Percentiles rank a stretch among this genome's conserved stretches.
These are phyloP conservation scores for Saccharomyces pastorianus DNA, from an alignment of 1,139 yeast species.

Conservation along the genomic window DNA sequence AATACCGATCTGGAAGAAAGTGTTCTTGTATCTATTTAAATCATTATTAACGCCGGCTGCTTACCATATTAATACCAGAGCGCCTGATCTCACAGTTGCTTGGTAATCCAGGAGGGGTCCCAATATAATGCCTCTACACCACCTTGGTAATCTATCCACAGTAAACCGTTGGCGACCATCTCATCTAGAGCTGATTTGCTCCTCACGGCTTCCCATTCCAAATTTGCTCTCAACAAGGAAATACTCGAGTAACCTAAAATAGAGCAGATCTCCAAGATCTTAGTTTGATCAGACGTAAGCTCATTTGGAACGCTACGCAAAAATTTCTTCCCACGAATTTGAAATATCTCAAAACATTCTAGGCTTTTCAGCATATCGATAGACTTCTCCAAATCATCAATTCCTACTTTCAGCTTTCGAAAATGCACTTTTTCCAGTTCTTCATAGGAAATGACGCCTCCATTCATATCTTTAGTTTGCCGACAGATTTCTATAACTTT, in stretches of 20 bases:
- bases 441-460: slow-evolving; percentile 64
- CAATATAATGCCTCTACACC: slow-evolving; percentile 55
- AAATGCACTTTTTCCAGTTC: slow-evolving; percentile 42
- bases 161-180: slow-evolving; percentile 69
- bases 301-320: slow-evolving; percentile 46
- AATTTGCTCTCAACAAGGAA: slow-evolving; percentile 57
- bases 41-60: too few species aligned
- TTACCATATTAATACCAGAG: too few species aligned
- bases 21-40: too few species aligned
- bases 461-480: slow-evolving; percentile 61
- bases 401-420: slow-evolving; percentile 34
- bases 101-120: slow-evolving; percentile 46
- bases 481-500: slow-evolving; percentile 69
- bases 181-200: slow-evolving; percentile 61
- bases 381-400: slow-evolving; percentile 44
- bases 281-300: slow-evolving; percentile 55
- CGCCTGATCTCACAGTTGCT: not conserved
- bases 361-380: slow-evolving; percentile 37
- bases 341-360: slow-evolving; percentile 40
- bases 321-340: slow-evolving; percentile 35
- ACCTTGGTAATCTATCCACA: slow-evolving; percentile 63
- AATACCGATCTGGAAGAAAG: too few species aligned
- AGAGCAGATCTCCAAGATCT: slow-evolving; percentile 66
- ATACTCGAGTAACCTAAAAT: slow-evolving; percentile 62
- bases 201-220: slow-evolving; percentile 60